Conservation (phyloP, 352 stramenopile species). For the Phytophthora hibernalis region DNA sequence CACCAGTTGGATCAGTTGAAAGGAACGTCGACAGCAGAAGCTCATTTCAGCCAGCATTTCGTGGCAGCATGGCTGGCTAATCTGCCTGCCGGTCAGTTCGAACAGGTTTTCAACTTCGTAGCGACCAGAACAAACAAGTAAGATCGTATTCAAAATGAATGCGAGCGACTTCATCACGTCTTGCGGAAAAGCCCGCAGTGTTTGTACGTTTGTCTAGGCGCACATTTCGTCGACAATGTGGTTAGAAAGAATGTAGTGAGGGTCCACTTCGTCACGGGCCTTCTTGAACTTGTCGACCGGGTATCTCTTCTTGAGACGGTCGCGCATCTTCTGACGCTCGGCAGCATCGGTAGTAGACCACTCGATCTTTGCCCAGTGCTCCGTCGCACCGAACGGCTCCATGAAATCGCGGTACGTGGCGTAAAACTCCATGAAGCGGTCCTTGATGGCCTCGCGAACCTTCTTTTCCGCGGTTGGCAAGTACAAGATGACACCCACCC, state of each 20-base stretch:
- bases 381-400: conserved; percentile 87
- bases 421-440: conserved; percentile 95
- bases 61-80: conserved; percentile 46
- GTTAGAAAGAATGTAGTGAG: conserved; percentile 94
- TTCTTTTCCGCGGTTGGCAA: conserved; percentile 79
- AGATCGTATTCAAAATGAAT: conserved; percentile 22
- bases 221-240: conserved; percentile 87
- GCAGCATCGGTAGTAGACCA: conserved; percentile 57
- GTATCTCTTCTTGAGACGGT: conserved; percentile 84
- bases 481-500: conserved; percentile 99
- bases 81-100: conserved; percentile 35
- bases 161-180: neutral
- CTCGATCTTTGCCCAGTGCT: conserved; percentile 99
- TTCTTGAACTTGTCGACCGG: conserved; percentile 92
- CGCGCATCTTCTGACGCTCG: conserved; percentile 61
- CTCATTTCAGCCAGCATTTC: conserved; percentile 36
- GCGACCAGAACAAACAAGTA: conserved; percentile 23
- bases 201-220: conserved; percentile 10
- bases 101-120: conserved; percentile 37
- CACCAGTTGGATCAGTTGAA: conserved; percentile 32
- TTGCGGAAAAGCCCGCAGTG: neutral
- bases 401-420: conserved; percentile 90
- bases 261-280: conserved; percentile 91
- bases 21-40: conserved; percentile 6
- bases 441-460: conserved; percentile 81